Evolutionary conservation across 495 filamentous ascomycete genomes (phyloP).

Genomic region (Patellaria atrata): DNA sequence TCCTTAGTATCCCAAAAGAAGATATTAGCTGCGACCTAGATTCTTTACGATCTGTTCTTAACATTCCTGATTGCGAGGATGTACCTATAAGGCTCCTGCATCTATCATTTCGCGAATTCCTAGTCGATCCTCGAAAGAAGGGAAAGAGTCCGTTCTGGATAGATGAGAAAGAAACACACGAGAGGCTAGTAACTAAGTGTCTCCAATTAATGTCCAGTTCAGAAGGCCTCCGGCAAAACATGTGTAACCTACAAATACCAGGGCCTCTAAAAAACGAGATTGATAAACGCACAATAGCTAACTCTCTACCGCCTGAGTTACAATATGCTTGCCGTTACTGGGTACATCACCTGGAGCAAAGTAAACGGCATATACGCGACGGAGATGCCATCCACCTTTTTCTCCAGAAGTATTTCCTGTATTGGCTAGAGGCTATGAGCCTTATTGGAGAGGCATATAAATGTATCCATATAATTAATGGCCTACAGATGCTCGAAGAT

Average conservation of each 20-base stretch:
- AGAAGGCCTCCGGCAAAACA: constrained; percentile 24
- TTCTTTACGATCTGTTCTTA: constrained; percentile 26
- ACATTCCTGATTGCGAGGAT: constrained; percentile 21
- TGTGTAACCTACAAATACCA: constrained; percentile 25
- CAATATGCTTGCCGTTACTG: constrained; percentile 29
- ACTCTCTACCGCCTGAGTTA: constrained; percentile 22
- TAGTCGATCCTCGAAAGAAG: constrained; percentile 27
- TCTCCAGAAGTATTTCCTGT: constrained; percentile 27
- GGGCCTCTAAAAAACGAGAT: constrained; percentile 20
- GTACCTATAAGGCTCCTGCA: constrained; percentile 31
- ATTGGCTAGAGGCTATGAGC: constrained; percentile 31
- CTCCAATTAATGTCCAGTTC: constrained; percentile 23
- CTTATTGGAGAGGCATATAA: constrained; percentile 18
- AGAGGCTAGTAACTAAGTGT: constrained; percentile 22
- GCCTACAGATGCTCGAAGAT: neutral
- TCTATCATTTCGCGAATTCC: constrained; percentile 39
- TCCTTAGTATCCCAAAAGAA: constrained; percentile 10
- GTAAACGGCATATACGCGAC: constrained; percentile 16
- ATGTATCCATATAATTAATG: constrained; percentile 1
- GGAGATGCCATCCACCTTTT: constrained; percentile 22
- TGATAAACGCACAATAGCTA: constrained; percentile 4
- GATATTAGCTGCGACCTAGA: constrained; percentile 15
- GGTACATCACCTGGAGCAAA: constrained; percentile 36
- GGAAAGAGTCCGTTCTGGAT: constrained; percentile 26
- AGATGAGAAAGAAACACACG: constrained; percentile 26